These are phyloP conservation scores for Fraxinus pennsylvanica DNA, from an alignment of 257 asterid genomes.

Conservation along the genomic window DNA sequence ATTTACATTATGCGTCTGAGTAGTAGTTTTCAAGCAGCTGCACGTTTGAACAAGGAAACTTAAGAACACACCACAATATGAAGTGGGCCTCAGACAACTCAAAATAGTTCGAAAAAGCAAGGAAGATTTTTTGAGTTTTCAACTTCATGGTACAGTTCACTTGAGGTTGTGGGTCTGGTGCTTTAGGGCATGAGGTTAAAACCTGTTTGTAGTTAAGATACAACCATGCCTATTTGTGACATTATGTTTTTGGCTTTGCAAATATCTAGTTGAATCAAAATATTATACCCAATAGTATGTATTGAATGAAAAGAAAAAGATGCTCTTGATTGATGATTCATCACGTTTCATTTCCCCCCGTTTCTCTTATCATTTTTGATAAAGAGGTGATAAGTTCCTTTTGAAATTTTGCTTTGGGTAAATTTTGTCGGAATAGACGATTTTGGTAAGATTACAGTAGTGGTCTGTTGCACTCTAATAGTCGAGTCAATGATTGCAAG, in stretches of 20 bases:
- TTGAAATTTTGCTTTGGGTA: too few species aligned
- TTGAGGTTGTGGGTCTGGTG: slow-evolving; percentile 8
- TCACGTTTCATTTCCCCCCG: not conserved
- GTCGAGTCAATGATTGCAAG: not conserved
- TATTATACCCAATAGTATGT: not conserved
- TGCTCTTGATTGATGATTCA: not conserved
- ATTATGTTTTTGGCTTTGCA: not conserved
- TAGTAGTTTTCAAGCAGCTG: slow-evolving; percentile 30
- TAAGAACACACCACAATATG: not conserved
- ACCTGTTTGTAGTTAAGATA: too few species aligned
- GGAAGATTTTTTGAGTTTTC: not conserved
- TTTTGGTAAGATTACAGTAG: too few species aligned
- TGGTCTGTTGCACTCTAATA: too few species aligned
- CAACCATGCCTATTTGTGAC: not conserved
- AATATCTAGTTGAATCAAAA: not conserved
- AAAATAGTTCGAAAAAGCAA: not conserved
- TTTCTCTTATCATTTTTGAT: not conserved
- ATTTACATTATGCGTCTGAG: not conserved
- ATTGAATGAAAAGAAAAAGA: not conserved
- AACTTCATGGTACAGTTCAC: not conserved
- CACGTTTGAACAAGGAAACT: not conserved
- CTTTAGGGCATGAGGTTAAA: too few species aligned
- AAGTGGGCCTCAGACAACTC: slow-evolving; percentile 6
- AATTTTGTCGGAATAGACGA: too few species aligned
- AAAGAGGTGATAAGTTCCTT: too few species aligned